Conservation (phyloP, 257 asterid genomes). For the Nicotiana sylvestris region DNA sequence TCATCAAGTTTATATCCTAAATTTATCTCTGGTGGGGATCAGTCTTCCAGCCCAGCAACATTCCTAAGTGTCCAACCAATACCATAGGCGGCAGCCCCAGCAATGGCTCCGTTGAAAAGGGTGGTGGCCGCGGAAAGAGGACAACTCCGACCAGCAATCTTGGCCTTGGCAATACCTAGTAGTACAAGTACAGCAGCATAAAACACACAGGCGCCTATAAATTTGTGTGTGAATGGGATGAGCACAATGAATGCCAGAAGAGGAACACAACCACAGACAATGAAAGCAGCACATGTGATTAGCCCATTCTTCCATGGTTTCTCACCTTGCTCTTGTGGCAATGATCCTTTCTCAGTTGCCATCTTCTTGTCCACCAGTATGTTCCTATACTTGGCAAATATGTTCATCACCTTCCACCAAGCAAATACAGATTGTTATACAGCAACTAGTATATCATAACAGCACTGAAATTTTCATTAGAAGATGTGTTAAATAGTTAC, state of each 20-base stretch:
- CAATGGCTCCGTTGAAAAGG: slow-evolving; percentile 47
- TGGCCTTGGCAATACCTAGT: slow-evolving; percentile 49
- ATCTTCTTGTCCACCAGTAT: slow-evolving; percentile 45
- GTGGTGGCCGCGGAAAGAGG: slow-evolving; percentile 28
- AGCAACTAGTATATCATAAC: not conserved
- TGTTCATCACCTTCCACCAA: slow-evolving; percentile 33
- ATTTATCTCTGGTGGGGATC: not conserved
- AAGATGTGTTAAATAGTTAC: not conserved
- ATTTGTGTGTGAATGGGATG: slow-evolving; percentile 52
- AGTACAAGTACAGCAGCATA: slow-evolving; percentile 44
- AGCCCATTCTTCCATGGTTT: slow-evolving; percentile 63
- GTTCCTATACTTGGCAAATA: slow-evolving; percentile 51
- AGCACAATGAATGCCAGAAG: slow-evolving; percentile 49
- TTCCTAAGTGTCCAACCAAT: slow-evolving; percentile 63
- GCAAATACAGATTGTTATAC: not conserved
- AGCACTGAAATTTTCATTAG: not conserved
- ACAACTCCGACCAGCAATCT: slow-evolving; percentile 45
- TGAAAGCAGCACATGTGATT: slow-evolving; percentile 43
- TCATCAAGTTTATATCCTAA: not conserved
- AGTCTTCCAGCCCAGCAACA: slow-evolving; percentile 48
- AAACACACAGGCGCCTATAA: slow-evolving; percentile 50
- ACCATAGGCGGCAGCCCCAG: slow-evolving; percentile 50
- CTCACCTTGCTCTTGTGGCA: slow-evolving; percentile 24
- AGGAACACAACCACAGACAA: slow-evolving; percentile 45
- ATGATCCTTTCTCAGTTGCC: slow-evolving; percentile 37